A percentile compares a stretch with the other conserved stretches of the same genome.
These are phyloP conservation scores for Yamadazyma olivae DNA, from an alignment of 805 yeast genomes.

Conservation along the genomic window DNA sequence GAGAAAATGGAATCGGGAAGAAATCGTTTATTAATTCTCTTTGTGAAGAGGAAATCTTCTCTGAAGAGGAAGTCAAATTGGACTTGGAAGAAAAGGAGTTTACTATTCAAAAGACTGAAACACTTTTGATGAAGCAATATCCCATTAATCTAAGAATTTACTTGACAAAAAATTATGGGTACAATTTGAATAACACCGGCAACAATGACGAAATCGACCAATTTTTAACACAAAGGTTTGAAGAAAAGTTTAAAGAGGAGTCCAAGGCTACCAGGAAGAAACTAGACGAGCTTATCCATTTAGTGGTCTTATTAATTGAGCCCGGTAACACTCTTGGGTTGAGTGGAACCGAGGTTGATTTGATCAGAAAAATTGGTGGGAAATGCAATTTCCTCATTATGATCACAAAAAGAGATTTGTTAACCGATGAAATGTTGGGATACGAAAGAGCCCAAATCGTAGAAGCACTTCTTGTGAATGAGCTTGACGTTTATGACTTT, in stretches of 20 bases:
- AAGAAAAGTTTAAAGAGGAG: slow-evolving; percentile 10
- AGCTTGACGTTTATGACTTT: background rate
- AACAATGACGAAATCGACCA: slow-evolving; percentile 11
- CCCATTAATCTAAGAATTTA: slow-evolving; percentile 20
- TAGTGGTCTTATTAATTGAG: slow-evolving; percentile 9
- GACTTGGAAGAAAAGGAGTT: too few relatives aligned
- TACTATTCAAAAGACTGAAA: slow-evolving; percentile 1
- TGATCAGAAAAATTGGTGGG: slow-evolving; percentile 7
- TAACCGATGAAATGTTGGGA: too few relatives aligned
- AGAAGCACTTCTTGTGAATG: too few relatives aligned
- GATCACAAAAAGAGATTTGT: slow-evolving; percentile 10
- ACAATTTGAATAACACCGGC: slow-evolving; percentile 17
- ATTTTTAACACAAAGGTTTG: slow-evolving; percentile 9
- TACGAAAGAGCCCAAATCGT: too few relatives aligned
- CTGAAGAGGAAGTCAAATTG: too few relatives aligned
- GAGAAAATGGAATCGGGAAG: slow-evolving; percentile 53
- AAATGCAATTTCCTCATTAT: slow-evolving; percentile 12
- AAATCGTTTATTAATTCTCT: slow-evolving; percentile 76
- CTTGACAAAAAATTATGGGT: slow-evolving; percentile 24
- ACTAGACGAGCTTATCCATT: slow-evolving; percentile 10
- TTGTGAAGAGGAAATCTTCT: slow-evolving; percentile 42
- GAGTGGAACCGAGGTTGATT: slow-evolving; percentile 9
- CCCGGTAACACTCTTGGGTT: slow-evolving; percentile 10
- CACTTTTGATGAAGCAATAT: slow-evolving; percentile 14
- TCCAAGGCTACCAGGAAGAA: slow-evolving; percentile 8